A percentile compares a stretch with the other conserved stretches of the same genome.
phyloP scores from a whole-genome alignment of 2,329 filamentous ascomycete species.

The Harringtonia aguacate region DNA sequence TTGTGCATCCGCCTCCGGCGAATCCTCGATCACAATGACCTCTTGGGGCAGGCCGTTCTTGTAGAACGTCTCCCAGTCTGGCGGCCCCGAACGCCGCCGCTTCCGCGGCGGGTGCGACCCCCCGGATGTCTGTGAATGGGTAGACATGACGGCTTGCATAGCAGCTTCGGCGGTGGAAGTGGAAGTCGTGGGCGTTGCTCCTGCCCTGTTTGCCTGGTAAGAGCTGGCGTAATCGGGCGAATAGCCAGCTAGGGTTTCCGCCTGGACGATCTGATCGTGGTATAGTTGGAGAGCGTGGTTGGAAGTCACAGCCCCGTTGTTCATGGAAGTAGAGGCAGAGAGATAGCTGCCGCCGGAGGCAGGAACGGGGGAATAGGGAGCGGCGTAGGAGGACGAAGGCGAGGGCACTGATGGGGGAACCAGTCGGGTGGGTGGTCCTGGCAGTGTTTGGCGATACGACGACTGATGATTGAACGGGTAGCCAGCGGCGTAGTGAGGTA shows the following conservation, averaged over 20 bases:
- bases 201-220: conserved; percentile 7
- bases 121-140: conserved; percentile 19
- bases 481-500: conserved; percentile 58
- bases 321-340: conserved; percentile 2
- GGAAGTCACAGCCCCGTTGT: conserved; percentile 5
- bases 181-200: neutral
- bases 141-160: conserved; percentile 22
- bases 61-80: conserved; percentile 74
- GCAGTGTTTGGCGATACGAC: conserved; percentile 22
- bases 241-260: conserved; percentile 5
- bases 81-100: conserved; percentile 48
- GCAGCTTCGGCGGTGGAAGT: conserved; percentile 13
- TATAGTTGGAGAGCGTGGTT: conserved; percentile 3
- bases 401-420: conserved; percentile 21
- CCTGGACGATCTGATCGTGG: conserved; percentile 12
- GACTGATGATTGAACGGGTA: conserved; percentile 46
- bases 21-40: conserved; percentile 75
- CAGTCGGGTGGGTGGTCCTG: too few species aligned
- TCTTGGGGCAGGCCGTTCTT: conserved; percentile 75
- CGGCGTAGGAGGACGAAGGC: conserved; percentile 18
- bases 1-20: conserved; percentile 48
- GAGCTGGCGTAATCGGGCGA: conserved; percentile 18
- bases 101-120: conserved; percentile 30
- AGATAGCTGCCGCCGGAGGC: neutral
- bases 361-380: conserved; percentile 13